Evolutionary conservation across 257 asterid genomes (phyloP).

Genomic region (Anisodus acutangulus): DNA sequence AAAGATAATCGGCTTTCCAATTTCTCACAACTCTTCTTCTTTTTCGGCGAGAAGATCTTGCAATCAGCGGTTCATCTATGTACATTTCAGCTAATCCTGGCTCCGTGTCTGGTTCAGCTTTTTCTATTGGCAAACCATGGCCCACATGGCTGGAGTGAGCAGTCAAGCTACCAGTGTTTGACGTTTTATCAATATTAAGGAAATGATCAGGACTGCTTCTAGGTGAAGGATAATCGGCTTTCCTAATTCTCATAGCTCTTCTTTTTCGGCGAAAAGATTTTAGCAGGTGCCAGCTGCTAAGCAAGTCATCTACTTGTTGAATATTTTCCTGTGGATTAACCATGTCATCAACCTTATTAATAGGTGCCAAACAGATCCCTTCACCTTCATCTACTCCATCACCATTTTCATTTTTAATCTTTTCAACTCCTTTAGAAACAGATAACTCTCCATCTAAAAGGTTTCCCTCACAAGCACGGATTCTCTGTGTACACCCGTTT

Average conservation of each 20-base stretch:
- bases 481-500: slow-evolving; percentile 83
- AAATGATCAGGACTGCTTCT: slow-evolving; percentile 37
- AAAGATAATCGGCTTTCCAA: slow-evolving; percentile 35
- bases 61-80: not conserved
- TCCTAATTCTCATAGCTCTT: slow-evolving; percentile 51
- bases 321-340: slow-evolving; percentile 43
- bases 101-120: slow-evolving; percentile 40
- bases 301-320: slow-evolving; percentile 36
- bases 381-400: slow-evolving; percentile 37
- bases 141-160: slow-evolving; percentile 35
- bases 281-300: slow-evolving; percentile 36
- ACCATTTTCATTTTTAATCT: slow-evolving; percentile 33
- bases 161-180: slow-evolving; percentile 33
- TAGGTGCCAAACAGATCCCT: slow-evolving; percentile 40
- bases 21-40: slow-evolving; percentile 51
- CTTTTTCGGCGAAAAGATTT: slow-evolving; percentile 47
- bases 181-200: slow-evolving; percentile 34
- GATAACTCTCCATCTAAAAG: slow-evolving; percentile 39
- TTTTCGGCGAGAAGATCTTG: slow-evolving; percentile 42
- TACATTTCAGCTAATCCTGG: slow-evolving; percentile 25
- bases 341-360: slow-evolving; percentile 33
- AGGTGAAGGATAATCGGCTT: slow-evolving; percentile 30
- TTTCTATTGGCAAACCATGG: slow-evolving; percentile 35
- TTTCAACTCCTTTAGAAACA: slow-evolving; percentile 43
- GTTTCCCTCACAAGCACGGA: slow-evolving; percentile 67